phyloP scores from a whole-genome alignment of 768 basidiomycete species.

The Fistulinella prunicolor region DNA sequence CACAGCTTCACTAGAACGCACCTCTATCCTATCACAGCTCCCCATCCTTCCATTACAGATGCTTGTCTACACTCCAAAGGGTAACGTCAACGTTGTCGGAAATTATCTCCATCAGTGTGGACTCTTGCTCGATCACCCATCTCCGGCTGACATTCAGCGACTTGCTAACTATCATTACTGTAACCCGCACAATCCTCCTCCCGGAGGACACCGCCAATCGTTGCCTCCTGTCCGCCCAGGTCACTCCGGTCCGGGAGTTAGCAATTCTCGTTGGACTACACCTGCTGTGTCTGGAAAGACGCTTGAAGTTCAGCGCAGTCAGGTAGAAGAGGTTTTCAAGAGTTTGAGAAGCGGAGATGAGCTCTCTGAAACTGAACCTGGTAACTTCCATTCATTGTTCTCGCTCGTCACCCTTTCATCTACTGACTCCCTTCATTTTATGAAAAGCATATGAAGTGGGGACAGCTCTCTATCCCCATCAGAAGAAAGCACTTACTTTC shows the following conservation, averaged over 20 bases:
- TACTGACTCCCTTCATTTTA: constrained; percentile 16
- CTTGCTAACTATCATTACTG: constrained; percentile 66
- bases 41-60: constrained; percentile 82
- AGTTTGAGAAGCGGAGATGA: constrained; percentile 86
- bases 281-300: constrained; percentile 64
- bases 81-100: constrained; percentile 83
- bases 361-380: constrained; percentile 77
- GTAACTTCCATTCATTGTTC: constrained; percentile 45
- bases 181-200: constrained; percentile 87
- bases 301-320: constrained; percentile 87
- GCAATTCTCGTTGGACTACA: constrained; percentile 50
- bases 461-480: constrained; percentile 92
- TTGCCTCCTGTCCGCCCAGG: constrained; percentile 41
- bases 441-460: constrained; percentile 64
- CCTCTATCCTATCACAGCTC: constrained; percentile 44
- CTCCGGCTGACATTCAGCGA: constrained; percentile 59
- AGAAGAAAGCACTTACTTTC: constrained; percentile 97
- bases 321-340: constrained; percentile 93
- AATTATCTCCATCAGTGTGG: constrained; percentile 65
- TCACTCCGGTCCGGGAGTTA: constrained; percentile 40
- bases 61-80: constrained; percentile 91
- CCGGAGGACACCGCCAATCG: constrained; percentile 54
- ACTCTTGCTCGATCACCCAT: constrained; percentile 79
- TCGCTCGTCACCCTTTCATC: constrained; percentile 8
- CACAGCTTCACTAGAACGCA: constrained; percentile 10